Evolutionary conservation across 208 protist genomes (phyloP).

Genomic region (Leptomonas seymouri): DNA sequence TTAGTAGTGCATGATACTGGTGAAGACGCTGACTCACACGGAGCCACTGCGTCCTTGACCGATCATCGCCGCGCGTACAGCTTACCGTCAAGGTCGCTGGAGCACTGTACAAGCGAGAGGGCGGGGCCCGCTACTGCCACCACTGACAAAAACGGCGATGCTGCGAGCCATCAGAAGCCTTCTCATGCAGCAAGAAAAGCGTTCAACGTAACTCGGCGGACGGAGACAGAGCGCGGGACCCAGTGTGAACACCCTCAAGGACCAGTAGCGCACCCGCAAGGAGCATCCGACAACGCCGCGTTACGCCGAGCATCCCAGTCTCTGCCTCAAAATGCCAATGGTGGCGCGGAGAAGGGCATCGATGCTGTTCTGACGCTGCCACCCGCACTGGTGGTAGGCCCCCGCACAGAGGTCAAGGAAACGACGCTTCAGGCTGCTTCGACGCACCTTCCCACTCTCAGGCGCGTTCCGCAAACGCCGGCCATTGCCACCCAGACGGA

Average conservation of each 20-base stretch:
- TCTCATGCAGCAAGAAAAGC: not conserved
- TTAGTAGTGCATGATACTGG: not conserved
- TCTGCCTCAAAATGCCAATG: not conserved
- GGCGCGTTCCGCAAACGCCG: slow-evolving; percentile 12
- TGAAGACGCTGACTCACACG: not conserved
- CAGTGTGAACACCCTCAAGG: not conserved
- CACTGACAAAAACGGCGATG: not conserved
- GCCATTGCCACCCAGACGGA: not conserved
- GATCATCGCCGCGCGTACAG: slow-evolving; percentile 6
- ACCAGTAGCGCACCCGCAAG: slow-evolving; percentile 5
- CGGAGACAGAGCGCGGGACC: not conserved
- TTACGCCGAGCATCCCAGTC: not conserved
- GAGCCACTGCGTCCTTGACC: slow-evolving; percentile 3
- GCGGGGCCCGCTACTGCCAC: not conserved
- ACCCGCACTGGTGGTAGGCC: not conserved
- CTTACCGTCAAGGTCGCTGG: not conserved
- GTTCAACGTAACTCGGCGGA: not conserved
- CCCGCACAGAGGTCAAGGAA: not conserved
- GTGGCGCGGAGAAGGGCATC: not conserved
- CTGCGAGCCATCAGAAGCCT: not conserved
- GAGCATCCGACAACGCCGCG: not conserved
- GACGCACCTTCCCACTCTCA: slow-evolving; percentile 11
- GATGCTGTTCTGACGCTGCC: not conserved
- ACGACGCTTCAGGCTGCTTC: not conserved
- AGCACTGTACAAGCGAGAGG: not conserved